Percentiles rank a stretch among this genome's conserved stretches.
These are phyloP conservation scores for Olyra latifolia DNA, from an alignment of 176 grass and related monocot species.

Conservation along the genomic window DNA sequence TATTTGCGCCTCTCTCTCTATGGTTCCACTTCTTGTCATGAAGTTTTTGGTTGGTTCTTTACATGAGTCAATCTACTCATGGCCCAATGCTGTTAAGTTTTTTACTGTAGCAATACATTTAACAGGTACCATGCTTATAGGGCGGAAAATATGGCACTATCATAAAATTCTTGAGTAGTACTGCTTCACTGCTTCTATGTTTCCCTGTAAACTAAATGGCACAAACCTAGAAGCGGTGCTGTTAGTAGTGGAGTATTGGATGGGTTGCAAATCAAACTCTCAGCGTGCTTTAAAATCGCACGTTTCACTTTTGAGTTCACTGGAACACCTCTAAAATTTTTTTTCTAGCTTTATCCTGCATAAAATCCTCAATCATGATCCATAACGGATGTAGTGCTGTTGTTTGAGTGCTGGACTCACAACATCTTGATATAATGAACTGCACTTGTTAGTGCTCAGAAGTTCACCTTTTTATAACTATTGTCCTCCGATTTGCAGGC, in stretches of 20 bases:
- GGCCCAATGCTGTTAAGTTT: neutral
- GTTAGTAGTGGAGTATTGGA: neutral
- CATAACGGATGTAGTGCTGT: conserved; percentile 1
- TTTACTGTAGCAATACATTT: neutral
- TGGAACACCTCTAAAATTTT: neutral
- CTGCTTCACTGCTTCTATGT: neutral
- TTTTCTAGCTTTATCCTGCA: neutral
- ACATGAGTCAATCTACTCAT: neutral
- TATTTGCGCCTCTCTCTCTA: neutral
- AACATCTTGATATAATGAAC: neutral
- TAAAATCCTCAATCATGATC: neutral
- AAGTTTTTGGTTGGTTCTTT: neutral
- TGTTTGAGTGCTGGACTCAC: neutral
- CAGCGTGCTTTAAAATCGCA: neutral
- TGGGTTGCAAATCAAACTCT: neutral
- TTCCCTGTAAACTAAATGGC: neutral
- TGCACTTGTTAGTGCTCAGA: neutral
- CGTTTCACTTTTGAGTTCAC: neutral
- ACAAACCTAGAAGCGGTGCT: neutral
- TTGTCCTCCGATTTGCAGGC: conserved; percentile 43
- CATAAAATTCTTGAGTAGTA: conserved; percentile 1
- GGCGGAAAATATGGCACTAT: neutral
- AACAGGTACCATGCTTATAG: neutral
- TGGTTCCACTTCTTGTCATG: neutral
- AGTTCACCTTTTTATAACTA: conserved; percentile 2